phyloP scores from a whole-genome alignment of 2,329 filamentous ascomycete genomes.

The Colletotrichum eremochloae region DNA sequence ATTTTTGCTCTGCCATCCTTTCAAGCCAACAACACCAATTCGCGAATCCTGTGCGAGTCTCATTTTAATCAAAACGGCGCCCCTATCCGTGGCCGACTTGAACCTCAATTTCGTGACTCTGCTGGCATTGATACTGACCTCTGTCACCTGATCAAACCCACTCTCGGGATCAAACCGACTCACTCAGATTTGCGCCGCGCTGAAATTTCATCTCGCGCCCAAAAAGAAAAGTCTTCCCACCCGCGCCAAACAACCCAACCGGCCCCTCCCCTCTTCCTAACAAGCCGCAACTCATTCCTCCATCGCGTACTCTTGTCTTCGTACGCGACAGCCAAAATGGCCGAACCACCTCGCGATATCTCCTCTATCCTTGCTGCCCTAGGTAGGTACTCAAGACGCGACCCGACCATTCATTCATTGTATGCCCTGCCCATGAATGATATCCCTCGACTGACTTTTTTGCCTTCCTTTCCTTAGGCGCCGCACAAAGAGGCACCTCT shows the following conservation, averaged over 20 bases:
- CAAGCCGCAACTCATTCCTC: not conserved
- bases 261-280: not conserved
- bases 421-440: slow-evolving; percentile 11
- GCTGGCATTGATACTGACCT: slow-evolving; percentile 16
- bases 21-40: slow-evolving; percentile 19
- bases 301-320: not conserved
- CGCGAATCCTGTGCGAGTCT: not conserved
- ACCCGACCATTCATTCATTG: slow-evolving; percentile 7
- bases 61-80: not conserved
- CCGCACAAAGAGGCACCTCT: slow-evolving; percentile 59
- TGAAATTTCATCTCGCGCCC: slow-evolving; percentile 36
- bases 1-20: slow-evolving; percentile 25
- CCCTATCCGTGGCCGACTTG: not conserved
- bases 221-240: slow-evolving; percentile 1
- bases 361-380: slow-evolving; percentile 64
- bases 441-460: slow-evolving; percentile 42
- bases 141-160: slow-evolving; percentile 37
- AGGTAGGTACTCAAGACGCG: slow-evolving; percentile 53
- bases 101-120: slow-evolving; percentile 4
- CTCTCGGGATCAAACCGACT: slow-evolving; percentile 24
- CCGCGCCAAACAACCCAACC: slow-evolving; percentile 8
- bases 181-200: slow-evolving; percentile 15
- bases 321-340: slow-evolving; percentile 48
- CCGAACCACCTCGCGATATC: slow-evolving; percentile 57
- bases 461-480: slow-evolving; percentile 47